Evolutionary conservation across 805 yeast species (phyloP).

Genomic region (Candida maris): DNA sequence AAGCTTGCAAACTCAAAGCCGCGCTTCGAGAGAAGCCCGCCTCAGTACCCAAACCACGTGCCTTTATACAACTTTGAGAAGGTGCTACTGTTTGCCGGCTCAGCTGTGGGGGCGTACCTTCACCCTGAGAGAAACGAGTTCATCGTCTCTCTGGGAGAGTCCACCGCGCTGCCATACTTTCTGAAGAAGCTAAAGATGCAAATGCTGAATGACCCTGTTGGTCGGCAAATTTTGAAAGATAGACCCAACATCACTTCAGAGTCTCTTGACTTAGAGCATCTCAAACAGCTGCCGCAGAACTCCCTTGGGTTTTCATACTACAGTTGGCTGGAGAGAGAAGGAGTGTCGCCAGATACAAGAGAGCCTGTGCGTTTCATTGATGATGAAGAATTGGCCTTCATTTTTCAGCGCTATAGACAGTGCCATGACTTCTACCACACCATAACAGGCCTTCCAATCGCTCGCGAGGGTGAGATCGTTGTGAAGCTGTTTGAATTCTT

Average conservation of each 20-base stretch:
- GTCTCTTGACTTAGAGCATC: constrained; percentile 58
- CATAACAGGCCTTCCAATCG: constrained; percentile 82
- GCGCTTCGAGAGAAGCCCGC: constrained; percentile 37
- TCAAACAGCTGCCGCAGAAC: constrained; percentile 58
- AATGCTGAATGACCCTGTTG: constrained; percentile 74
- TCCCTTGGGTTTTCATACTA: constrained; percentile 79
- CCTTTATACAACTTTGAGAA: constrained; percentile 67
- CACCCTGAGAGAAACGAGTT: constrained; percentile 76
- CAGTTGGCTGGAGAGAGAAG: constrained; percentile 79
- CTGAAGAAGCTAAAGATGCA: constrained; percentile 57
- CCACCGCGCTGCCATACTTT: constrained; percentile 73
- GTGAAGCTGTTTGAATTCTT: constrained; percentile 89
- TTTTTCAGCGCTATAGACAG: constrained; percentile 91
- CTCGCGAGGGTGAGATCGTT: constrained; percentile 94
- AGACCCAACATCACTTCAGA: constrained; percentile 79
- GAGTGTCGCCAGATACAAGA: constrained; percentile 91
- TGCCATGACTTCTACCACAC: constrained; percentile 98
- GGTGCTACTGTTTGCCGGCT: constrained; percentile 58
- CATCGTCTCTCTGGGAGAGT: constrained; percentile 84
- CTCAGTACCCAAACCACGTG: constrained; percentile 72
- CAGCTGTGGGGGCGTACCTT: constrained; percentile 72
- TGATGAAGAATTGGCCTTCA: constrained; percentile 85
- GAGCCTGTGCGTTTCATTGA: constrained; percentile 84
- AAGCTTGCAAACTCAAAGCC: constrained; percentile 16
- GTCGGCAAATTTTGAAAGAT: constrained; percentile 74